Base-by-base conservation (phyloP, 148 eudicot species). In the Chenopodium album region DNA sequence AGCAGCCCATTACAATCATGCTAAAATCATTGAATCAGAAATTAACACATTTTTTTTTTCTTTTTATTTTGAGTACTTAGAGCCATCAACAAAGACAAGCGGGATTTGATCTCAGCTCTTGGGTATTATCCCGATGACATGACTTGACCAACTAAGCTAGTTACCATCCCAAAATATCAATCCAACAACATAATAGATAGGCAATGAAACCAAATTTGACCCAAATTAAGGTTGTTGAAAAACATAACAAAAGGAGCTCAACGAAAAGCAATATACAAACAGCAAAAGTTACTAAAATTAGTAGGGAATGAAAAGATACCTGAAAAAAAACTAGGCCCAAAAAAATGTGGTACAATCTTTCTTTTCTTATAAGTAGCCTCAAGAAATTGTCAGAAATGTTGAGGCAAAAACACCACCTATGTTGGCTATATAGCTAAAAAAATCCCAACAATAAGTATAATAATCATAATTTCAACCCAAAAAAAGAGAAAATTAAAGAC, bases 331-430 rank as follows among this genome's bases (percentile, higher is more conserved):
- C 28, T 56, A 54, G 17, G 41, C 79, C 80, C n/a, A 41, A 72
- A 65, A 80, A 73, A 73, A 71, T 69, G 82, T 79, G 56, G 4
- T 56, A 60, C 41, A 76, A 48, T 77, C 48, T 28, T 76, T 76
- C 19, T 64, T 84, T 41, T 69, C 79, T 79, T 73, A 50, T 76
- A 75, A 84, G 62, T 73, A 75, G 37, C 17, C 71, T 76, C 71
- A 50, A 41, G 76, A 72, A 84, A 84, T 74, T 83, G 85, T 83
- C 78, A 83, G 77, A 83, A 79, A 74, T 78, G 71, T 31, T 56
- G 76, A 50, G 79, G 54, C 79, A 81, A 66, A 75, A 56, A 56
- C 62, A 56, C 19, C 62, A 56, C 22, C 23, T 47, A 41, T 41
- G 6, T 41, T 41, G 44, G 8, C 44, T 41, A 41, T 41, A 41